Evolutionary conservation across 2,329 filamentous ascomycete species (phyloP).

Genomic region (Penicillium sp.): DNA sequence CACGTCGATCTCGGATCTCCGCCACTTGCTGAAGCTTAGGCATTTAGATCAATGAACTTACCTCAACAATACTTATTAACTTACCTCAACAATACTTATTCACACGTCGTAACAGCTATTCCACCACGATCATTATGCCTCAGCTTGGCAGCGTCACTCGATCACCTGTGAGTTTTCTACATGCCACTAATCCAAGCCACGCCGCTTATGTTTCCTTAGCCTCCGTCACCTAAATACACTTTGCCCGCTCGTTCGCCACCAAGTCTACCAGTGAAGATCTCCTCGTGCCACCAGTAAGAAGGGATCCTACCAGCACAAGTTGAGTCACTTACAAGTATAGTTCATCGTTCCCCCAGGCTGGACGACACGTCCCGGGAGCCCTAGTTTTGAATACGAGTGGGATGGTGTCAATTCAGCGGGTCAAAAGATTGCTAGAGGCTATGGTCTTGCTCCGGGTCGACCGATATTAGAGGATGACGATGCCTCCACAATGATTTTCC

Average conservation of each 20-base stretch:
- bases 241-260: background rate
- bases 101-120: background rate
- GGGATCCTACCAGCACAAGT: background rate
- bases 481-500: background rate
- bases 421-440: background rate
- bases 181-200: background rate
- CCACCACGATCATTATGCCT: background rate
- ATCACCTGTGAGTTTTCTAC: background rate
- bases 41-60: background rate
- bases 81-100: background rate
- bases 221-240: background rate
- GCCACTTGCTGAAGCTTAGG: background rate
- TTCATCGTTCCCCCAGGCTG: background rate
- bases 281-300: background rate
- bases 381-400: background rate
- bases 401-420: background rate
- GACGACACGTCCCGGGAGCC: background rate
- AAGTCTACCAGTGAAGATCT: background rate
- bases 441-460: background rate
- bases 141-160: background rate
- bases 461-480: background rate
- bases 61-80: background rate
- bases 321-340: background rate
- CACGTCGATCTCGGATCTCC: background rate
- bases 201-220: background rate